A percentile compares a stretch with the other conserved stretches of the same genome.
Evolutionary conservation across 805 yeast genomes (phyloP).

Genomic region (Yarrowia sp.): DNA sequence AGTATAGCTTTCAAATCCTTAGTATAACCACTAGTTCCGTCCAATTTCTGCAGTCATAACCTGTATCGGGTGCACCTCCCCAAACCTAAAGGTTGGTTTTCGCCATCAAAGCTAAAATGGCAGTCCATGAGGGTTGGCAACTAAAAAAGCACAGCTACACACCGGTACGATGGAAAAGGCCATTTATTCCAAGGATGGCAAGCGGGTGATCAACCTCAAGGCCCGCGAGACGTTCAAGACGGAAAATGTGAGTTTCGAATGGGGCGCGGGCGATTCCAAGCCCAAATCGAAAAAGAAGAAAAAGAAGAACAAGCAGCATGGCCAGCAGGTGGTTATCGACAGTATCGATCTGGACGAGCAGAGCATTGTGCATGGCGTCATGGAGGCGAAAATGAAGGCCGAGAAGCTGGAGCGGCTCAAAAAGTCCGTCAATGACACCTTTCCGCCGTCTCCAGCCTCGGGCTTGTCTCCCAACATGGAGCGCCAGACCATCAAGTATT

Average conservation of each 20-base stretch:
- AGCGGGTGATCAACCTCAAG: constrained; percentile 24
- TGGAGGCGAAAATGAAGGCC: constrained; percentile 15
- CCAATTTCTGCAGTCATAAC: neutral
- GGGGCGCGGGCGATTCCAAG: constrained; percentile 19
- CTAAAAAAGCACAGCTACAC: constrained; percentile 9
- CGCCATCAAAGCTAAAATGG: constrained; percentile 13
- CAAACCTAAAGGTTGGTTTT: constrained; percentile 4
- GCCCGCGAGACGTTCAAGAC: constrained; percentile 26
- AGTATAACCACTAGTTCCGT: too few species aligned
- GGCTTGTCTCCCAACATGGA: constrained; percentile 51
- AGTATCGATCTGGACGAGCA: constrained; percentile 6
- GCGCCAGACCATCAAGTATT: constrained; percentile 49
- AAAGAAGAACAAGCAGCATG: constrained; percentile 38
- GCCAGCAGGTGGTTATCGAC: constrained; percentile 19
- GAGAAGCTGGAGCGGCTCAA: constrained; percentile 2
- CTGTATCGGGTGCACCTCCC: constrained; percentile 5
- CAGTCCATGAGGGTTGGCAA: neutral
- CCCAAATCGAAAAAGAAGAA: constrained; percentile 34
- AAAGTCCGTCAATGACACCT: neutral
- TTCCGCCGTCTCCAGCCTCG: constrained; percentile 32
- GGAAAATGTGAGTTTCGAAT: constrained; percentile 18
- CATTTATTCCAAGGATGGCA: constrained; percentile 23
- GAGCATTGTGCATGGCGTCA: constrained; percentile 15
- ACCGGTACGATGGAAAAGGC: constrained; percentile 21
- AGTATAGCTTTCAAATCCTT: too few species aligned